Conservation (phyloP, 2,329 filamentous ascomycete species). For the Magnaporthiopsis rhizophila region DNA sequence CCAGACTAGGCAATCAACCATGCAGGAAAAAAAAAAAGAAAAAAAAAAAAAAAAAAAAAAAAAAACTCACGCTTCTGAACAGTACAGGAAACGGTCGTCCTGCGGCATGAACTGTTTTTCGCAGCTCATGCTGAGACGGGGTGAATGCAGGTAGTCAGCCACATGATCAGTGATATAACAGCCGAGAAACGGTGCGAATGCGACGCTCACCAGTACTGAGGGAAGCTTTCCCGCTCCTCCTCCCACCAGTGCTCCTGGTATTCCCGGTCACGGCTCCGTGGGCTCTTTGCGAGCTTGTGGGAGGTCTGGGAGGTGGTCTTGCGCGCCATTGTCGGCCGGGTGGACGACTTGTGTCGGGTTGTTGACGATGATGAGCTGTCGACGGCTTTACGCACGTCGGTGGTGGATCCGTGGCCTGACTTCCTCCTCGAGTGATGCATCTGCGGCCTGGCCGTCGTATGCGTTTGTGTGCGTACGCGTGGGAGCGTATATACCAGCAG, state of each 20-base stretch:
- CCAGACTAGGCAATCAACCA: not conserved
- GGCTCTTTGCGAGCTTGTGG: conserved; percentile 41
- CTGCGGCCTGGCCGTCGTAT: not conserved
- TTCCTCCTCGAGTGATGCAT: conserved; percentile 53
- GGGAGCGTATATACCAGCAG: too few species aligned
- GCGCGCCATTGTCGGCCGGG: conserved; percentile 26
- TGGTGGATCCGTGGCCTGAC: conserved; percentile 45
- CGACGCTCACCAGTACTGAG: conserved; percentile 53
- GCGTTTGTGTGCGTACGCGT: too few species aligned
- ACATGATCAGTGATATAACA: conserved; percentile 3
- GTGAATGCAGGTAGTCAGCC: conserved; percentile 10
- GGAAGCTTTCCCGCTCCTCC: conserved; percentile 55
- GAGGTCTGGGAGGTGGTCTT: conserved; percentile 30
- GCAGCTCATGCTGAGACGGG: conserved; percentile 49
- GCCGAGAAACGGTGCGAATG: conserved; percentile 9
- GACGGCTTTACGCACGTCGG: conserved; percentile 45
- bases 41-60: too few species aligned
- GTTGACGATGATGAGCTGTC: conserved; percentile 25
- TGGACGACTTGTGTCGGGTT: conserved; percentile 32
- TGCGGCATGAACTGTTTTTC: conserved; percentile 57
- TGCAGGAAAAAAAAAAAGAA: too few species aligned
- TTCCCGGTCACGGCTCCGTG: conserved; percentile 43
- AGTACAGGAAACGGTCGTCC: conserved; percentile 52
- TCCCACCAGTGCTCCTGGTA: conserved; percentile 40
- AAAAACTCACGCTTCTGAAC: conserved; percentile 50